Evolutionary conservation across 2,329 filamentous ascomycete genomes (phyloP).

Genomic region (Septoria petroselini): DNA sequence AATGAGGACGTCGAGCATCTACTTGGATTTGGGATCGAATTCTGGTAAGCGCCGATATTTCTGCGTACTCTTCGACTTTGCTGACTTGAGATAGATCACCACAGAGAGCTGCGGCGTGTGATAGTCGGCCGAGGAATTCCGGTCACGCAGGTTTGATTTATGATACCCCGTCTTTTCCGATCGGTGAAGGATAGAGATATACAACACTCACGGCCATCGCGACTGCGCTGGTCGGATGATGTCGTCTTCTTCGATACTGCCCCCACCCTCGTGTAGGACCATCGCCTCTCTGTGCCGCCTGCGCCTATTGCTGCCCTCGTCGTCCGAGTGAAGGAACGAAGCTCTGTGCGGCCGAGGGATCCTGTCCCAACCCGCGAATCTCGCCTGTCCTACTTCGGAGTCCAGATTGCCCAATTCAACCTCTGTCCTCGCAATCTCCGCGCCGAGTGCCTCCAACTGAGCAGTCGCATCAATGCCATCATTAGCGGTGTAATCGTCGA

Average conservation of each 20-base stretch:
- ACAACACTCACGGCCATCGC: background rate
- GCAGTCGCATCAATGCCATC: constrained; percentile 11
- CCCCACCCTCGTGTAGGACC: constrained; percentile 73
- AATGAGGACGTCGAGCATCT: background rate
- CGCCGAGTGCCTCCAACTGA: constrained; percentile 19
- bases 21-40: background rate
- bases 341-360: constrained; percentile 2
- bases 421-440: constrained; percentile 19
- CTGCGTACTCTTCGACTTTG: background rate
- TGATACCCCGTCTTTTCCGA: background rate
- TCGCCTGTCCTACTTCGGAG: constrained; percentile 48
- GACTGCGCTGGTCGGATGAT: constrained; percentile 47
- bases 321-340: constrained; percentile 34
- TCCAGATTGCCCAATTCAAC: constrained; percentile 53
- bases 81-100: background rate
- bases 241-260: constrained; percentile 68
- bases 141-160: background rate
- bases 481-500: constrained; percentile 9
- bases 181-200: background rate
- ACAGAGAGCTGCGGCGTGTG: background rate
- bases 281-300: constrained; percentile 75
- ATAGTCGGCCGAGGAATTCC: background rate
- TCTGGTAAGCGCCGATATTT: background rate
- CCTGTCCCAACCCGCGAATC: constrained; percentile 24
- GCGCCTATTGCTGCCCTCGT: constrained; percentile 66